These are phyloP conservation scores for Blastobotrys capitulatus DNA, from an alignment of 1,139 yeast species.

Conservation along the genomic window DNA sequence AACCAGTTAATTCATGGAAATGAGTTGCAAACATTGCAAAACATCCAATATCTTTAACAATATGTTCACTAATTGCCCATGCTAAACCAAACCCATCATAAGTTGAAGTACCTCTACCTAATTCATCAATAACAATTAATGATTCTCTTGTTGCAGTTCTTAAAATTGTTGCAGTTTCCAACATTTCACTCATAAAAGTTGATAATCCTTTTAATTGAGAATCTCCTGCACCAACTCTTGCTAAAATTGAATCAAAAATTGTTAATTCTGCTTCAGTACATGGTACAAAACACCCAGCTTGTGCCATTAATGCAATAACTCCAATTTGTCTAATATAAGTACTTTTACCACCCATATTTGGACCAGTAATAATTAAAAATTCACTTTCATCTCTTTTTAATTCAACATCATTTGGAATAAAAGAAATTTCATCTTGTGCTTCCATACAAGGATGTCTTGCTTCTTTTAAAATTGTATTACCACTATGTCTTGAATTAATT, in stretches of 20 bases:
- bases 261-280: slow-evolving; percentile 67
- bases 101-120: slow-evolving; percentile 95
- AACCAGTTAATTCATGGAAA: slow-evolving; percentile 86
- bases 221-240: slow-evolving; percentile 98
- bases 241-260: slow-evolving; percentile 83
- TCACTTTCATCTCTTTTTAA: slow-evolving; percentile 49
- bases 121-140: slow-evolving; percentile 84
- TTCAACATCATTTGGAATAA: slow-evolving; percentile 79
- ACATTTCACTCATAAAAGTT: slow-evolving; percentile 97
- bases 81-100: slow-evolving; percentile 98
- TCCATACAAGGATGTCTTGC: slow-evolving; percentile 95
- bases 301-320: slow-evolving; percentile 82
- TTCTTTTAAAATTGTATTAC: slow-evolving; percentile 54
- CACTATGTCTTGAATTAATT: slow-evolving; percentile 47
- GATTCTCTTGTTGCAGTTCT: slow-evolving; percentile 82
- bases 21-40: slow-evolving; percentile 93
- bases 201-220: slow-evolving; percentile 95
- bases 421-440: slow-evolving; percentile 79
- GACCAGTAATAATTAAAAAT: slow-evolving; percentile 88
- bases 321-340: slow-evolving; percentile 92
- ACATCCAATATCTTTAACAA: slow-evolving; percentile 63
- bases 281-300: slow-evolving; percentile 90
- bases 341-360: slow-evolving; percentile 98
- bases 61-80: slow-evolving; percentile 89
- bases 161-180: slow-evolving; percentile 88